Conservation (phyloP, 2,329 filamentous ascomycete genomes). For the Botryotinia globosa region DNA sequence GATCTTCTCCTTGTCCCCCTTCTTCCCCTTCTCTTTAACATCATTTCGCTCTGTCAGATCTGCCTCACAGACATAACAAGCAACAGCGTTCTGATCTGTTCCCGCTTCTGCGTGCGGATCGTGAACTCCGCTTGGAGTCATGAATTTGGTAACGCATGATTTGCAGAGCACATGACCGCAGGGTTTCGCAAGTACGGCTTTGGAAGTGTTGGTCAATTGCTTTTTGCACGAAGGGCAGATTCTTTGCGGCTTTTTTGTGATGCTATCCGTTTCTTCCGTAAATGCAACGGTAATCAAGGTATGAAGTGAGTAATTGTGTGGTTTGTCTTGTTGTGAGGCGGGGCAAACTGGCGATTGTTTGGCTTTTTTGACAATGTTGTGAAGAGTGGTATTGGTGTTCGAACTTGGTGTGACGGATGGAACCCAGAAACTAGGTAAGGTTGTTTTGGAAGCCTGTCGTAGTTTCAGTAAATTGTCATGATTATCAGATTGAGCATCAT, state of each 20-base stretch:
- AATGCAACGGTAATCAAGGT: slow-evolving; percentile 74
- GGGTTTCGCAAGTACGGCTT: slow-evolving; percentile 77
- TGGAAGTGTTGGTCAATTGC: slow-evolving; percentile 74
- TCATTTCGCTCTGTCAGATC: slow-evolving; percentile 57
- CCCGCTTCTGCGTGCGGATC: slow-evolving; percentile 57
- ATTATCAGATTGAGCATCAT: slow-evolving; percentile 18
- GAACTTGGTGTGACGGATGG: slow-evolving; percentile 75
- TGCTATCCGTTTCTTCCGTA: slow-evolving; percentile 62
- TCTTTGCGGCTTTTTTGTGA: slow-evolving; percentile 46
- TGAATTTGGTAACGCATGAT: slow-evolving; percentile 79
- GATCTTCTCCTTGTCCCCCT: slow-evolving; percentile 55
- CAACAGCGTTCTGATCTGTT: slow-evolving; percentile 49
- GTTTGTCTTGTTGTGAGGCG: slow-evolving; percentile 61
- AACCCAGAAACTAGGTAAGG: slow-evolving; percentile 88
- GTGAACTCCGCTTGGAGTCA: slow-evolving; percentile 55
- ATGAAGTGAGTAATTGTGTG: slow-evolving; percentile 76
- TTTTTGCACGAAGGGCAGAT: slow-evolving; percentile 87
- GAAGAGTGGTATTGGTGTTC: slow-evolving; percentile 55
- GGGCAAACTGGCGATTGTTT: slow-evolving; percentile 76
- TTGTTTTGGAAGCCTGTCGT: slow-evolving; percentile 55
- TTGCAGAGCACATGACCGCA: slow-evolving; percentile 92
- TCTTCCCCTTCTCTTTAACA: slow-evolving; percentile 46
- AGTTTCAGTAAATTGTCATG: slow-evolving; percentile 8
- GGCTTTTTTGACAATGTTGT: slow-evolving; percentile 55
- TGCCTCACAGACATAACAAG: slow-evolving; percentile 85